Evolutionary conservation across 495 filamentous ascomycete genomes (phyloP).

Genomic region (Chaetomium tenue): DNA sequence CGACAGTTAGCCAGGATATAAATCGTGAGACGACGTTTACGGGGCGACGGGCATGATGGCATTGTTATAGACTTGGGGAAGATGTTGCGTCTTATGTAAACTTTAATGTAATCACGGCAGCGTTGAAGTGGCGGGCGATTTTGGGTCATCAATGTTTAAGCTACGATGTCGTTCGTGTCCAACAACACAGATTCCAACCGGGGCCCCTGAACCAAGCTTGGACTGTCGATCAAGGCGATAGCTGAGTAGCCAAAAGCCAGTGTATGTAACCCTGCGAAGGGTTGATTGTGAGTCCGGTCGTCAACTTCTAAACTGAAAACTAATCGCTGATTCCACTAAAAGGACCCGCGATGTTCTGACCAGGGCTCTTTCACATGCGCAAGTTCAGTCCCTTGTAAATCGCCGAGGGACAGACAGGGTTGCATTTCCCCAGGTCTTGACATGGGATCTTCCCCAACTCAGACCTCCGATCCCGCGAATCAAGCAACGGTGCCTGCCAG

Average conservation of each 20-base stretch:
- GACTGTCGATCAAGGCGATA: too few relatives aligned
- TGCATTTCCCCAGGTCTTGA: conserved; percentile 16
- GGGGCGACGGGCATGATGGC: not conserved
- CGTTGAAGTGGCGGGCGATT: not conserved
- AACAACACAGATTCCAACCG: too few relatives aligned
- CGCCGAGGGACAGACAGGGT: conserved; percentile 17
- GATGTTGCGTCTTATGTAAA: not conserved
- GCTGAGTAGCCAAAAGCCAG: too few relatives aligned
- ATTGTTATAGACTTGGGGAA: not conserved
- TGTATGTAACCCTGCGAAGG: too few relatives aligned
- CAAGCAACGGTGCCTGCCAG: not conserved
- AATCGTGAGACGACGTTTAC: not conserved
- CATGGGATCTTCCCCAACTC: conserved; percentile 14
- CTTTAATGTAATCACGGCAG: conserved; percentile 12
- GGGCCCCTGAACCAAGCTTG: too few relatives aligned
- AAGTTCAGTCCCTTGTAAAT: not conserved
- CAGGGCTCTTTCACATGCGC: conserved; percentile 12
- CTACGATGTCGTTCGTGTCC: too few relatives aligned
- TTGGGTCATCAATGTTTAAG: not conserved
- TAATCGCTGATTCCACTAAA: too few relatives aligned
- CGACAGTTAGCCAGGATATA: not conserved
- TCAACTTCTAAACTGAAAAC: too few relatives aligned
- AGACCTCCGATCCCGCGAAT: not conserved
- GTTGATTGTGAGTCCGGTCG: too few relatives aligned
- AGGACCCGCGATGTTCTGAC: too few relatives aligned